Evolutionary conservation across 805 yeast species (phyloP).

Genomic region (Kazachstania martiniae): DNA sequence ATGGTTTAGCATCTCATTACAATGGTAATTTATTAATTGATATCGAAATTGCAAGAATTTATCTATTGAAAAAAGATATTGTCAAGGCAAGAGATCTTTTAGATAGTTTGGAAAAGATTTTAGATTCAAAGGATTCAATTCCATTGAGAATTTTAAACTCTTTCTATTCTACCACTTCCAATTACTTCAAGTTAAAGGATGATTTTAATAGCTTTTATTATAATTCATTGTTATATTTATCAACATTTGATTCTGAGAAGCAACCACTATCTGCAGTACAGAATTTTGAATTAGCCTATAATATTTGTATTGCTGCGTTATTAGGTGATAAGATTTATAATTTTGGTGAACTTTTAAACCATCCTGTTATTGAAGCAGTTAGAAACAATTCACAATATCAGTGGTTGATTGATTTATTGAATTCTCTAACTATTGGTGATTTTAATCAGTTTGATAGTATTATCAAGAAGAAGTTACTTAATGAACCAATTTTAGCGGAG

Average conservation of each 20-base stretch:
- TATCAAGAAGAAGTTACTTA: slow-evolving; percentile 29
- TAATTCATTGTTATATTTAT: slow-evolving; percentile 70
- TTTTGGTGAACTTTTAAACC: slow-evolving; percentile 89
- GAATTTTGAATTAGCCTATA: slow-evolving; percentile 50
- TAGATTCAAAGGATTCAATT: slow-evolving; percentile 46
- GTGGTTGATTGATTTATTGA: slow-evolving; percentile 66
- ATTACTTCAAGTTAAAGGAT: slow-evolving; percentile 57
- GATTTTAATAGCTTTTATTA: slow-evolving; percentile 78
- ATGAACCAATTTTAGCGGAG: slow-evolving; percentile 45
- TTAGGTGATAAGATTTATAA: slow-evolving; percentile 88
- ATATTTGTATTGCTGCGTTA: slow-evolving; percentile 75
- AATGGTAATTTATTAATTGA: slow-evolving; percentile 51
- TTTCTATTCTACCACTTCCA: slow-evolving; percentile 70
- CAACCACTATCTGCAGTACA: slow-evolving; percentile 15
- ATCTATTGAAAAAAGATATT: slow-evolving; percentile 45
- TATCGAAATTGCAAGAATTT: slow-evolving; percentile 65
- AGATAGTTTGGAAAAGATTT: slow-evolving; percentile 45
- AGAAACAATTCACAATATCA: slow-evolving; percentile 35
- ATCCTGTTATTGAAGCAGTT: slow-evolving; percentile 52
- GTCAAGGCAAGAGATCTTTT: slow-evolving; percentile 58
- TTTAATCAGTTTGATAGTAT: slow-evolving; percentile 51
- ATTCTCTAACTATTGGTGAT: slow-evolving; percentile 69
- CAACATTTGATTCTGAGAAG: slow-evolving; percentile 40
- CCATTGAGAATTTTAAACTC: slow-evolving; percentile 69
- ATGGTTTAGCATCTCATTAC: slow-evolving; percentile 30